Conservation (phyloP, 2,329 filamentous ascomycete species). For the Xylaria arbuscula region DNA sequence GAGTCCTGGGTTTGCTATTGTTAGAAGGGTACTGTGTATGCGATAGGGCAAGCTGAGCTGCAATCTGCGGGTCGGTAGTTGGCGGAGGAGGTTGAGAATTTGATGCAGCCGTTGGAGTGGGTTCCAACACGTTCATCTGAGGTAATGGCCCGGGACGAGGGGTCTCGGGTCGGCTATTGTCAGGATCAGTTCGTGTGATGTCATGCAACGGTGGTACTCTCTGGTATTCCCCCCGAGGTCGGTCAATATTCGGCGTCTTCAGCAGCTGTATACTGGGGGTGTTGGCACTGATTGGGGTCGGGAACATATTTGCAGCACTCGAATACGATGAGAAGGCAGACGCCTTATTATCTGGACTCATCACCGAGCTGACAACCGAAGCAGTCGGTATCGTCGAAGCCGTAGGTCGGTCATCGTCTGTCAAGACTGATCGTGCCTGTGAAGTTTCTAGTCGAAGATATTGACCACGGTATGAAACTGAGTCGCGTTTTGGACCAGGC, state of each 20-base stretch:
- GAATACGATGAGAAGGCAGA: slow-evolving; percentile 65
- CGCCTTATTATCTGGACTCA: slow-evolving; percentile 68
- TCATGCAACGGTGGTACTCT: slow-evolving; percentile 72
- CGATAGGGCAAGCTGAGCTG: slow-evolving; percentile 69
- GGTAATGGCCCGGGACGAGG: slow-evolving; percentile 64
- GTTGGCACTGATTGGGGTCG: slow-evolving; percentile 71
- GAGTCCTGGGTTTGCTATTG: slow-evolving; percentile 62
- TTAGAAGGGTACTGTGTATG: slow-evolving; percentile 62
- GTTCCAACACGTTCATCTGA: slow-evolving; percentile 67
- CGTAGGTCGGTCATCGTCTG: slow-evolving; percentile 69
- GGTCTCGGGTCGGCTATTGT: slow-evolving; percentile 56
- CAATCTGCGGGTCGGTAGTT: slow-evolving; percentile 62
- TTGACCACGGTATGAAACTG: slow-evolving; percentile 70
- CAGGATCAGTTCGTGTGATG: slow-evolving; percentile 61
- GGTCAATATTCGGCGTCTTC: slow-evolving; percentile 51
- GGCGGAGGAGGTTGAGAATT: slow-evolving; percentile 49
- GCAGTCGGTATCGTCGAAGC: slow-evolving; percentile 69
- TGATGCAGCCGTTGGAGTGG: slow-evolving; percentile 62
- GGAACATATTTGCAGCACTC: slow-evolving; percentile 65
- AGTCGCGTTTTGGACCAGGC: slow-evolving; percentile 62
- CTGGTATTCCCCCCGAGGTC: slow-evolving; percentile 67
- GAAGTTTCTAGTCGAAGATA: slow-evolving; percentile 71
- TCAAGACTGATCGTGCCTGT: slow-evolving; percentile 65
- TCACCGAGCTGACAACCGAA: slow-evolving; percentile 60
- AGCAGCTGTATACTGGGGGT: slow-evolving; percentile 49